Base-by-base conservation (phyloP, 306 rosid species). In the Prunus armeniaca region DNA sequence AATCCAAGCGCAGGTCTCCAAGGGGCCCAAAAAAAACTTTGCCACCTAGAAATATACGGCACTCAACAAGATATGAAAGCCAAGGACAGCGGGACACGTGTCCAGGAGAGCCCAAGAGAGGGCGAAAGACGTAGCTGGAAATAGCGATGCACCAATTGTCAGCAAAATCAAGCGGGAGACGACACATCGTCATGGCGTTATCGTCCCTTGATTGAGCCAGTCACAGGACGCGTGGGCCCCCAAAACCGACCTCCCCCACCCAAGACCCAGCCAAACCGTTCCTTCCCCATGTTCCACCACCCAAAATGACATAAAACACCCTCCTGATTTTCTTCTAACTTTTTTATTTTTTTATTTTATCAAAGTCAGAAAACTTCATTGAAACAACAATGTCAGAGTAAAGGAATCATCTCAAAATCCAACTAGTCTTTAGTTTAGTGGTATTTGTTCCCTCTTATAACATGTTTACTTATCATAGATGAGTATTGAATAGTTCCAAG, bases 181-280 rank as follows among this genome's bases (percentile, higher is more conserved):
- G 28, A 73, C 77, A 45, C 77, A 11, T 22, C 13, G 56, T 58
- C 43, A 15, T 22, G 54, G 54, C 24, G 52, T 49, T 18, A 51
- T 24, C 20, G 84, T 56, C 60, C 60, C 12, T 28, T 3, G 67
- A 15, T n/a, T 13, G 82, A 86, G 78, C 56, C 71, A 76, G 91
- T 87, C 89, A 82, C 79, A 74, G 65, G 77, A 64, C 96, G 96
- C 96, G 94, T 90, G 76, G 79, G 74, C 82, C 86, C 89, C 55
- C 19, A 32, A 32, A 52, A 28, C 58, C 30, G 13, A 12, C 57
- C 10, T 3, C 5, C 12, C 58, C 62, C 1, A 3, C 1, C 0
- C 0, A 11, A 11, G 50, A 52, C 84, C 72, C 74, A 12, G 56
- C 70, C 50, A 15, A 69, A 5, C 71, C 62, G 71, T 52, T 8